Evolutionary conservation across 805 yeast genomes (phyloP), one percentile per base, ranked within the genome.

Genomic region (Yamadazyma akitaensis): DNA sequence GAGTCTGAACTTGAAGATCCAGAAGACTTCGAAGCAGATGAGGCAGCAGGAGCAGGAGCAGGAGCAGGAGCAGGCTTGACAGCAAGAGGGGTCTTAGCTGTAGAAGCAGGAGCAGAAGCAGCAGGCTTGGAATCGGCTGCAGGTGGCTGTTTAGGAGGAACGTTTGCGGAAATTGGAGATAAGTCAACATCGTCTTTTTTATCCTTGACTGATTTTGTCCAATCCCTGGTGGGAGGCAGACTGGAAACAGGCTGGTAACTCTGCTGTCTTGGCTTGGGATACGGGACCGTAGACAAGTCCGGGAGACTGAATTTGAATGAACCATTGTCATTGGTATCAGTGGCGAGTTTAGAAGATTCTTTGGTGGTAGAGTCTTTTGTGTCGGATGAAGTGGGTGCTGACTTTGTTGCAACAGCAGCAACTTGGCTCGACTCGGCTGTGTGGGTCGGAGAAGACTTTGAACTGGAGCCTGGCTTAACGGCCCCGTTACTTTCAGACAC

Each of bases 1-100:
- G 31, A 19, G 21, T 40, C 41, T 7, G 43, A 24, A 25, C 33
- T 37, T 26, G 47, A 44, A 25, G 32, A 36, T n/a, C 16, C 37
- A 2, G 39, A 16, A 3, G 43, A 44, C 19, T 26, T 40, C 11
- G 47, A 38, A 34, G 37, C n/a, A n/a, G n/a, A n/a, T n/a, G n/a
- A n/a, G n/a, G n/a, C n/a, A n/a, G n/a, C n/a, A n/a, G n/a, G n/a
- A n/a, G n/a, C n/a, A 17, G 19, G 37, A 17, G 33, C 17, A 25
- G 13, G 46, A 44, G 25, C 35, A 25, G 16, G 43, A 40, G 32
- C 3, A 28, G 32, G 7, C 24, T 21, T 21, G 24, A n/a, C n/a
- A 44, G 25, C 35, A 25, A 11, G 43, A 40, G 32, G 10, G 9
- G 32, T 5, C 24, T 21, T 21, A 7, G 24, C 24, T 21, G 24